Percentiles rank a stretch among this genome's conserved stretches.
These are phyloP conservation scores for Terfezia claveryi DNA, from an alignment of 495 filamentous ascomycete species.

Conservation along the genomic window DNA sequence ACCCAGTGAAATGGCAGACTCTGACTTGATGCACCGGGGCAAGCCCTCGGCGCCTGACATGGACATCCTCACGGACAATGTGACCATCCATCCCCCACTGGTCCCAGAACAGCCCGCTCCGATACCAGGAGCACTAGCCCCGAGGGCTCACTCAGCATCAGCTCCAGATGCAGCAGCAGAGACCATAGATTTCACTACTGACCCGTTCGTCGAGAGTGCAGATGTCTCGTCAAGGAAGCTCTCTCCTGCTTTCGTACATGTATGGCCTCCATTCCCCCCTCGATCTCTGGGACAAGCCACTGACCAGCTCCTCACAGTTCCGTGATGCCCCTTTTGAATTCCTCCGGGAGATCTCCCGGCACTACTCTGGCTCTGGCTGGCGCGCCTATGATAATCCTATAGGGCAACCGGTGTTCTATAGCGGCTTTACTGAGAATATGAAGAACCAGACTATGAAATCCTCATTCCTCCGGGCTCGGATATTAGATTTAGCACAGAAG, in stretches of 20 bases:
- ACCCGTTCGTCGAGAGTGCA: background rate
- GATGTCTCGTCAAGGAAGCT: background rate
- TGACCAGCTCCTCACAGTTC: slow-evolving; percentile 15
- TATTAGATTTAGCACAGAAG: slow-evolving; percentile 51
- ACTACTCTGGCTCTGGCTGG: slow-evolving; percentile 83
- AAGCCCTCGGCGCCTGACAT: slow-evolving; percentile 8
- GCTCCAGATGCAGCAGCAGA: slow-evolving; percentile 7
- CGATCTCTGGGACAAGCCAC: background rate
- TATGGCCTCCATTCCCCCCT: background rate
- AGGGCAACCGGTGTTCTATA: slow-evolving; percentile 82
- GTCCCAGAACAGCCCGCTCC: slow-evolving; percentile 6
- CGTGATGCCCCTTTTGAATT: slow-evolving; percentile 52
- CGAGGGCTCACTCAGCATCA: background rate
- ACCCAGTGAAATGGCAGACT: no score
- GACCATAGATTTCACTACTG: slow-evolving; percentile 12
- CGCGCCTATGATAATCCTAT: slow-evolving; percentile 75
- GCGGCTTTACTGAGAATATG: slow-evolving; percentile 80
- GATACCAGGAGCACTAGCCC: background rate
- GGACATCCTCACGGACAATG: slow-evolving; percentile 7
- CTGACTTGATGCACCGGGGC: no score
- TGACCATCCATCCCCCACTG: slow-evolving; percentile 13
- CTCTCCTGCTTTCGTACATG: background rate
- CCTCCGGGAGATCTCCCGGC: slow-evolving; percentile 72
- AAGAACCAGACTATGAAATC: slow-evolving; percentile 51
- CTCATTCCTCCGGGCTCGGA: slow-evolving; percentile 47